Conservation (phyloP, 306 rosid species). For the Sicyos edulis region DNA sequence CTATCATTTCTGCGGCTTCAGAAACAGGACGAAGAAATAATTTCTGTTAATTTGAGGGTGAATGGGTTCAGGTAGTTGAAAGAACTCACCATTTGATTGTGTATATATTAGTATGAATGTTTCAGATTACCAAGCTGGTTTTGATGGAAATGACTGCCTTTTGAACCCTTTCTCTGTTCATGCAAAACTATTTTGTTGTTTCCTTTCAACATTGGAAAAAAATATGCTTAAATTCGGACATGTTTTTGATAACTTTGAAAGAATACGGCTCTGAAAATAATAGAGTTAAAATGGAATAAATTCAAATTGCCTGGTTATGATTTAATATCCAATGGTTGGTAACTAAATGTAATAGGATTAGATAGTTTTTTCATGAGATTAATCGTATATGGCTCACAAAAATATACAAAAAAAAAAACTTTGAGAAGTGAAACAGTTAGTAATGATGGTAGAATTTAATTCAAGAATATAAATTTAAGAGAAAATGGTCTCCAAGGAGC, state of each 20-base stretch:
- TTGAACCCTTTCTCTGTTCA: not conserved
- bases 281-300: too few relatives aligned
- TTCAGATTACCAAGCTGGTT: conserved; percentile 1
- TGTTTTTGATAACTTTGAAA: not conserved
- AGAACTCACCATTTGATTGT: not conserved
- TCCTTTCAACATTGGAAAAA: not conserved
- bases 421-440: too few relatives aligned
- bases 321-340: too few relatives aligned
- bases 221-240: not conserved
- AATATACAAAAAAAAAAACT: too few relatives aligned
- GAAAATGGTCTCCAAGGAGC: too few relatives aligned
- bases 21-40: not conserved
- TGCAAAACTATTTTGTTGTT: not conserved
- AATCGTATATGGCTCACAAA: too few relatives aligned
- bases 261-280: too few relatives aligned
- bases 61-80: conserved; percentile 2
- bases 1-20: not conserved
- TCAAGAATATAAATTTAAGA: too few relatives aligned
- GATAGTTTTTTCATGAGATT: too few relatives aligned
- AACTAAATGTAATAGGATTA: too few relatives aligned
- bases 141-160: not conserved
- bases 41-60: not conserved
- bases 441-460: too few relatives aligned
- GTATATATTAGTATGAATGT: conserved; percentile 7
- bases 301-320: too few relatives aligned